Base-by-base conservation (phyloP, 2,329 filamentous ascomycete genomes). In the Tolypocladium cylindrosporum region DNA sequence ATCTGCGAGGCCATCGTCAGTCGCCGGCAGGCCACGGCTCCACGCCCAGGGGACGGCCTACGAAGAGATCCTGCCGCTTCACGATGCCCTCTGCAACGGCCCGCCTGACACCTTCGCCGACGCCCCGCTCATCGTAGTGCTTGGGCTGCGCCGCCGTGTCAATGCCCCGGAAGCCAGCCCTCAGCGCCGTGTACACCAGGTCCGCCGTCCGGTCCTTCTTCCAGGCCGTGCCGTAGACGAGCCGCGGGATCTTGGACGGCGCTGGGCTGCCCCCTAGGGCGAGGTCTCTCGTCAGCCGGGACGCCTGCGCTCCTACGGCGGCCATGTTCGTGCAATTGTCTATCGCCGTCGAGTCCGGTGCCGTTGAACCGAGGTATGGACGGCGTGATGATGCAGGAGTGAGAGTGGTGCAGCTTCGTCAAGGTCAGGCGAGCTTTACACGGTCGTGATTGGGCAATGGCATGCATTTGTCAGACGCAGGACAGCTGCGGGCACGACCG, bases 221-320 rank as follows among this genome's bases (percentile, higher is more conserved):
- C 89, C 90, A 93, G n/a, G 90, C 90, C 2, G 90, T 93, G 55
- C 90, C 90, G 69, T 94, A 94, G 61, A 94, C 66, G 37, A 86
- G 74, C 61, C 75, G 78, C 6, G 81, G 81, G 63, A 83, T 77
- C 19, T 65, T 68, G 48, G 70, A 71, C 34, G 68, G 62, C 50
- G 68, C 62, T 40, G 64, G 58, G 52, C 63, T 63, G 10, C 68
- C 66, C 52, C 65, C 66, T 27, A 73, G 67, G 27, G 65, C 65
- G 37, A 75, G 61, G 43, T 73, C 71, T 45, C 66, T 69, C 27
- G 72, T 65, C 36, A 74, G 63, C 27, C 67, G 62, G 11, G 70
- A 71, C 11, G 65, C 63, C 55, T 66, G 68, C 4, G 68, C 61
- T 40, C 61, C 61, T 19, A 68, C 61, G 42, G 58, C 57, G 13